A percentile compares a stretch with the other conserved stretches of the same genome.
phyloP scores from a whole-genome alignment of 2,329 filamentous ascomycete genomes.

The Herpotrichia juniperi region DNA sequence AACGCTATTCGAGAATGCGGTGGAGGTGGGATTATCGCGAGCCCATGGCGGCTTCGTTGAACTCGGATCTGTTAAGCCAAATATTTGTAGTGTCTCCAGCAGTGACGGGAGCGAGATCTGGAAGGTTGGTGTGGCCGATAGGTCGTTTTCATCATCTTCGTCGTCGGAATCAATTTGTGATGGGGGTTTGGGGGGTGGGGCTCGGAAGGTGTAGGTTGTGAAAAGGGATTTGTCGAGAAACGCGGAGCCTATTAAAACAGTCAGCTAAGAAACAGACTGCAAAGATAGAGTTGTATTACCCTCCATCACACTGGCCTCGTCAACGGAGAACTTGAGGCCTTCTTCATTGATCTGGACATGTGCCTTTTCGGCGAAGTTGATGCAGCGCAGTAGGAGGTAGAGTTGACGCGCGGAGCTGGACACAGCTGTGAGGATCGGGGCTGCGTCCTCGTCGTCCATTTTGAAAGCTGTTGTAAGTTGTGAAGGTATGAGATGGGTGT shows the following conservation, averaged over 20 bases:
- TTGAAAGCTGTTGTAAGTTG: constrained; percentile 13
- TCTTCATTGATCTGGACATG: constrained; percentile 81
- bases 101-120: constrained; percentile 86
- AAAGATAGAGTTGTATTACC: constrained; percentile 55
- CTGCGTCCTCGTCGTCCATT: constrained; percentile 49
- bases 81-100: constrained; percentile 93
- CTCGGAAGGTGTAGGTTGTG: constrained; percentile 77
- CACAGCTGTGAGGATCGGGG: constrained; percentile 73
- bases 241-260: constrained; percentile 64
- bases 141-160: constrained; percentile 48
- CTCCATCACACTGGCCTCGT: constrained; percentile 91
- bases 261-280: constrained; percentile 13
- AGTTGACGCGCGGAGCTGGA: constrained; percentile 79
- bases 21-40: constrained; percentile 60
- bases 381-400: constrained; percentile 68
- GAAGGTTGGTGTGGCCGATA: constrained; percentile 68
- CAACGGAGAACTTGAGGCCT: constrained; percentile 84
- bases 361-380: constrained; percentile 64
- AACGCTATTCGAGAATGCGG: constrained; percentile 82
- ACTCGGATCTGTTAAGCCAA: constrained; percentile 68
- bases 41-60: constrained; percentile 45
- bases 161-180: constrained; percentile 36
- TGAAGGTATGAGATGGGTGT: constrained; percentile 6
- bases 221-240: constrained; percentile 91
- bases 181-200: constrained; percentile 49